Percentiles rank a stretch among this genome's conserved stretches.
These are phyloP conservation scores for Globisporangium irregulare DNA, from an alignment of 352 stramenopile genomes.

Conservation along the genomic window DNA sequence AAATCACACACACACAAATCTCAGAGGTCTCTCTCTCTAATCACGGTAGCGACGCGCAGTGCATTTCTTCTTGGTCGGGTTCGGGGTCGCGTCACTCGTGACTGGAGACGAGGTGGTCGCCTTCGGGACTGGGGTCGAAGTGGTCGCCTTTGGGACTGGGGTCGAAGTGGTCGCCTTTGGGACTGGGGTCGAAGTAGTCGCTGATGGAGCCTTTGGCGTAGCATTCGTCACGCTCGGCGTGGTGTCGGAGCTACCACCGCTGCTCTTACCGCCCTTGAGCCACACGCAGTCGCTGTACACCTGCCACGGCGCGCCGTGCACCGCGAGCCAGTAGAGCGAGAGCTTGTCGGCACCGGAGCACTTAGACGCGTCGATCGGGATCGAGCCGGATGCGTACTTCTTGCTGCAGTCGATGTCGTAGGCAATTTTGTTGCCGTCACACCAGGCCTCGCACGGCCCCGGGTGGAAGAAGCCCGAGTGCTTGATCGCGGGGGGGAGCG, in stretches of 20 bases:
- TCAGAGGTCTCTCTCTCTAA: not conserved
- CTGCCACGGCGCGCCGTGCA: constrained; percentile 54
- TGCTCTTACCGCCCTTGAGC: constrained; percentile 21
- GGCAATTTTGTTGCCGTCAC: constrained; percentile 48
- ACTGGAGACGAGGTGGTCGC: not conserved
- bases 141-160: constrained; percentile 1
- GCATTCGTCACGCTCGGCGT: constrained; percentile 11
- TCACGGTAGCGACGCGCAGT: constrained; percentile 2
- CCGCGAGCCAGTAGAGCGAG: constrained; percentile 54
- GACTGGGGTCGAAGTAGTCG: constrained; percentile 3
- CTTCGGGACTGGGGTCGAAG: not conserved
- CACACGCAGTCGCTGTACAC: constrained; percentile 64
- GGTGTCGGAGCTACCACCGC: constrained; percentile 1
- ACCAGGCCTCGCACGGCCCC: constrained; percentile 60
- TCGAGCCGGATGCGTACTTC: constrained; percentile 30
- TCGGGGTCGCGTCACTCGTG: not conserved
- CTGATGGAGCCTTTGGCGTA: constrained; percentile 10
- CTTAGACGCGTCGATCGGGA: constrained; percentile 44
- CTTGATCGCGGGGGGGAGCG: constrained; percentile 36
- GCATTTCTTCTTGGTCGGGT: not conserved
- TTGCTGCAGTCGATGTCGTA: constrained; percentile 46
- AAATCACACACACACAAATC: not conserved
- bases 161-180: constrained; percentile 9
- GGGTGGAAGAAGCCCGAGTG: constrained; percentile 56
- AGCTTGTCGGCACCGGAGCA: constrained; percentile 25